Evolutionary conservation across 2,329 filamentous ascomycete genomes (phyloP).

Genomic region (Cytospora chrysosperma): DNA sequence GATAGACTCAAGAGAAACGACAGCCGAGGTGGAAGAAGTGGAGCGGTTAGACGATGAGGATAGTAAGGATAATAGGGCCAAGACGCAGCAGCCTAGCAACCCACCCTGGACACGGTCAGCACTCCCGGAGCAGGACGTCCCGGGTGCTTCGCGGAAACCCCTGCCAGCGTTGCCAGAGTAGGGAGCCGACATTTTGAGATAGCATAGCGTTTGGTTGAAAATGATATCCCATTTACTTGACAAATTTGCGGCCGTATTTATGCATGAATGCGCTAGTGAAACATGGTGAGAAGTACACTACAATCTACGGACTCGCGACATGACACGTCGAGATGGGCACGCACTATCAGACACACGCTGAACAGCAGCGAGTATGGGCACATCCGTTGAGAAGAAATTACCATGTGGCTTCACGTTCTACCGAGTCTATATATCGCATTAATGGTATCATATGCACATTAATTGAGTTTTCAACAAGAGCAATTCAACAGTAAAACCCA

Average conservation of each 20-base stretch:
- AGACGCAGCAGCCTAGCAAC: constrained; percentile 4
- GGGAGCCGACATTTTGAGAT: constrained; percentile 30
- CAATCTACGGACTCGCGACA: background rate
- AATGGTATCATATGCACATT: background rate
- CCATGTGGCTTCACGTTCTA: background rate
- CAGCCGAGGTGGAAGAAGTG: background rate
- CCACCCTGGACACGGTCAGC: constrained; percentile 25
- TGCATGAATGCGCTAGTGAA: background rate
- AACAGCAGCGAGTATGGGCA: background rate
- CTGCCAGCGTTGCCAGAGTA: constrained; percentile 36
- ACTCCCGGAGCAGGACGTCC: constrained; percentile 23
- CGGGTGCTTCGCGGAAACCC: constrained; percentile 30
- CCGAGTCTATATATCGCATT: background rate
- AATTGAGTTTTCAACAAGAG: background rate
- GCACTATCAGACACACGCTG: background rate
- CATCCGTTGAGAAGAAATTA: background rate
- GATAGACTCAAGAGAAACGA: constrained; percentile 5
- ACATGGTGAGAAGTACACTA: background rate
- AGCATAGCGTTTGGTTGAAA: constrained; percentile 8
- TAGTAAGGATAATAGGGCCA: background rate
- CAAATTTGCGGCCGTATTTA: background rate
- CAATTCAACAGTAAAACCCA: background rate
- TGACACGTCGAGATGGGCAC: background rate
- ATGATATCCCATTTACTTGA: background rate
- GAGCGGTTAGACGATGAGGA: constrained; percentile 2